Evolutionary conservation across 2,329 filamentous ascomycete species (phyloP).

Genomic region (Hypocrella siamensis): DNA sequence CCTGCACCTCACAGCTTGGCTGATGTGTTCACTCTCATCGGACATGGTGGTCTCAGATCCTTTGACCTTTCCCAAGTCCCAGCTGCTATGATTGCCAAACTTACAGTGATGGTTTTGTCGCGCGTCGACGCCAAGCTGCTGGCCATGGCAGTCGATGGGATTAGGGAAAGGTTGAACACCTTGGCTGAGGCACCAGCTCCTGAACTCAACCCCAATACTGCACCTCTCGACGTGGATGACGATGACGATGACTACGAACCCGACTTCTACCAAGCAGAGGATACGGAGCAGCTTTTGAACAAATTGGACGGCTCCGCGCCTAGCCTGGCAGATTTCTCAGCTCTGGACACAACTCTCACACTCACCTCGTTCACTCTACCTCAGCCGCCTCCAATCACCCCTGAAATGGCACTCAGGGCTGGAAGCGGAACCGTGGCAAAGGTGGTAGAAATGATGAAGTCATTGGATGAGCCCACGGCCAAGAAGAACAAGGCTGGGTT

Average conservation of each 20-base stretch:
- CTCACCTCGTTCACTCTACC: conserved; percentile 69
- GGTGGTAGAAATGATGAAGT: conserved; percentile 63
- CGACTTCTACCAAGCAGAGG: conserved; percentile 63
- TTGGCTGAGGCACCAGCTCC: conserved; percentile 29
- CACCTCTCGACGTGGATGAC: conserved; percentile 52
- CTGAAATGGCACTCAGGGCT: conserved; percentile 55
- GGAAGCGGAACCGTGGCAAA: conserved; percentile 60
- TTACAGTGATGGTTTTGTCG: conserved; percentile 64
- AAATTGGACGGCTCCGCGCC: conserved; percentile 57
- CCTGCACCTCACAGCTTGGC: conserved; percentile 64
- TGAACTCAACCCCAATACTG: conserved; percentile 39
- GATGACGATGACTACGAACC: conserved; percentile 85
- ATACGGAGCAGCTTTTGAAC: conserved; percentile 62
- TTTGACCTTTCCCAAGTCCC: conserved; percentile 79
- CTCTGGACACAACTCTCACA: conserved; percentile 30
- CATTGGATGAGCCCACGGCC: conserved; percentile 49
- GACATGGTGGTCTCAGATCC: conserved; percentile 52
- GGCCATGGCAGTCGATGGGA: conserved; percentile 53
- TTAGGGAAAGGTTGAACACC: conserved; percentile 32
- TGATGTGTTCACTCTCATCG: conserved; percentile 73
- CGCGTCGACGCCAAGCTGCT: conserved; percentile 55
- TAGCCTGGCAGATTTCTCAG: conserved; percentile 16
- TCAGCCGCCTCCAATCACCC: conserved; percentile 56
- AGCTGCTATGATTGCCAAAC: conserved; percentile 57
- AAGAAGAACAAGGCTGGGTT: conserved; percentile 58